phyloP scores from a whole-genome alignment of 228 moss, liverwort and hornwort species.

The Sphagnum fallax region DNA sequence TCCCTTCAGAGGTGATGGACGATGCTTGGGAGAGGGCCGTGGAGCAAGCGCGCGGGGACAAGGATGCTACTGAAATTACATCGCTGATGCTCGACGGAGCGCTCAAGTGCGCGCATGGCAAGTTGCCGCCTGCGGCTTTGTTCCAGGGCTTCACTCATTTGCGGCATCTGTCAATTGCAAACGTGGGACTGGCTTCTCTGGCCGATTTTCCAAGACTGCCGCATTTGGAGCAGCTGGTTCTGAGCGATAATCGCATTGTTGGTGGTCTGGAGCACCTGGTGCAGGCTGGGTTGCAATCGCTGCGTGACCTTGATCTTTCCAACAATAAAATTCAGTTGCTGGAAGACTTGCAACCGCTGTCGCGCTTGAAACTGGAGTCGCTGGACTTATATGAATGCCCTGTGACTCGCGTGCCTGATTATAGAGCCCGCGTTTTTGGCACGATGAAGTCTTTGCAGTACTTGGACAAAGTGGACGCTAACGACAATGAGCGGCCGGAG shows the following conservation, averaged over 20 bases:
- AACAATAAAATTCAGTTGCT: slow-evolving; percentile 76
- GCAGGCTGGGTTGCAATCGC: slow-evolving; percentile 54
- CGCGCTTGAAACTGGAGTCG: slow-evolving; percentile 53
- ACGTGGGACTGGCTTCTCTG: slow-evolving; percentile 62
- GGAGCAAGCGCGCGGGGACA: slow-evolving; percentile 53
- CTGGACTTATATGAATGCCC: slow-evolving; percentile 76
- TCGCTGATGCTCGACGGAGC: slow-evolving; percentile 62
- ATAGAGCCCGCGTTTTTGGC: slow-evolving; percentile 56
- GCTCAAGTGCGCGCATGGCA: slow-evolving; percentile 67
- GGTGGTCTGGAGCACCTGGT: slow-evolving; percentile 72
- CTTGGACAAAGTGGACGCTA: slow-evolving; percentile 63
- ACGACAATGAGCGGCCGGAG: slow-evolving; percentile 67
- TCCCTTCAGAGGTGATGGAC: slow-evolving; percentile 39
- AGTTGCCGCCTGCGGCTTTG: slow-evolving; percentile 44
- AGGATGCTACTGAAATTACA: slow-evolving; percentile 32
- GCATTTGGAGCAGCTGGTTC: slow-evolving; percentile 47
- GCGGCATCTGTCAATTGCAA: slow-evolving; percentile 61
- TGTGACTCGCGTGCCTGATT: slow-evolving; percentile 54
- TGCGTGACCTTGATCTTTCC: slow-evolving; percentile 67
- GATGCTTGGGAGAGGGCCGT: slow-evolving; percentile 74
- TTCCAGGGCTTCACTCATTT: slow-evolving; percentile 45
- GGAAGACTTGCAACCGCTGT: slow-evolving; percentile 64
- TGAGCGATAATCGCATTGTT: slow-evolving; percentile 73
- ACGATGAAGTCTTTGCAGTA: slow-evolving; percentile 78
- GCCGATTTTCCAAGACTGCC: slow-evolving; percentile 64